Evolutionary conservation across 768 basidiomycete genomes (phyloP), one percentile per base, ranked within the genome.

Genomic region (Mycena floridula): DNA sequence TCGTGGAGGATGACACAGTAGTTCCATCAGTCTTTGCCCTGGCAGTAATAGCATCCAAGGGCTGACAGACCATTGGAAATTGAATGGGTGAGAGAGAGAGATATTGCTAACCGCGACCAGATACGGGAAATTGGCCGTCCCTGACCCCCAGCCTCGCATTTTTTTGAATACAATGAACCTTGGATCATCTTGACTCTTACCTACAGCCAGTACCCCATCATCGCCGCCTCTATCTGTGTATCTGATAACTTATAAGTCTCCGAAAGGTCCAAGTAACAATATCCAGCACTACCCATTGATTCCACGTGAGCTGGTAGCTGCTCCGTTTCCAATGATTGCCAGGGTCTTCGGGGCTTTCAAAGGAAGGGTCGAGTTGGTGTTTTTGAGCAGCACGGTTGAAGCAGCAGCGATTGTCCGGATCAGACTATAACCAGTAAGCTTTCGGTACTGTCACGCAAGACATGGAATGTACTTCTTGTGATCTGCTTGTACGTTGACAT

Each of bases 311-410:
- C 73, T 68, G 5, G 79, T 70, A 4, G 73, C 76, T 8, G 81
- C 77, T 27, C 77, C 81, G 48, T 63, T 72, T 4, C 84, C 84
- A 40, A 84, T 68, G 16, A 85, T 60, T 0, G 66, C 77, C 28
- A 85, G 72, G 5, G 68, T 62, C 53, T 64, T 66, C 2, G 73
- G 69, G 35, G 65, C 57, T 42, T 69, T 62, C 44, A 80, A 50
- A 46, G 82, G 69, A 40, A 80, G 57, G 15, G 63, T 60, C 38
- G 60, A 59, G 30, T 68, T 64, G 4, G 51, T 57, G 54, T 85
- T 85, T 60, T 84, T 86, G 36, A 86, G 63, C 26, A 85, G 64
- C 13, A 84, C 75, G 1, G 76, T 79, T 7, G 77, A 78, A 0
- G 81, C 77, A 3, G 76, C 77, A 28, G 75, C 83, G 35, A 85